phyloP scores from a whole-genome alignment of 192 early-diverging fungal species.

The Polychytrium aggregatum region DNA sequence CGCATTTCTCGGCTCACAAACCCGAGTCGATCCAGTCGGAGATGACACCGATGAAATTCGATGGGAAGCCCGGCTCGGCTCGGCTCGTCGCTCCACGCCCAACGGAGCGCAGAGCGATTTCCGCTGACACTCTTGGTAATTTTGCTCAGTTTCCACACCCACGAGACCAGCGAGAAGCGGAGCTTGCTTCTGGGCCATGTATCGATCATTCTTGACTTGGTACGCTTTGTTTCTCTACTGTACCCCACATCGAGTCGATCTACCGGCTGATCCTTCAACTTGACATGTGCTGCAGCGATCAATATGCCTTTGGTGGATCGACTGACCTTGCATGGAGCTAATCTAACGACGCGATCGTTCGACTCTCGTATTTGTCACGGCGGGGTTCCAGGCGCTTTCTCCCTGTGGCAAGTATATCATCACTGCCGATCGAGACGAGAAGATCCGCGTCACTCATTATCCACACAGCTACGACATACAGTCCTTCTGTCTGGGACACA shows the following conservation, averaged over 20 bases:
- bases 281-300: too few species aligned
- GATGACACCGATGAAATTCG: too few species aligned
- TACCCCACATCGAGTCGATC: too few species aligned
- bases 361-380: neutral
- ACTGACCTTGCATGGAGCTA: neutral
- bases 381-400: slow-evolving; percentile 37
- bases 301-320: neutral
- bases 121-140: too few species aligned
- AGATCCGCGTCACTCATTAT: slow-evolving; percentile 86
- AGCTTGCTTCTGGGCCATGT: slow-evolving; percentile 76
- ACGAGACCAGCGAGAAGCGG: slow-evolving; percentile 21
- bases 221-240: slow-evolving; percentile 13
- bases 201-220: slow-evolving; percentile 84
- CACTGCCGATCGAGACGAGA: slow-evolving; percentile 95
- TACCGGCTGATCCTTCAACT: too few species aligned
- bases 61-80: too few species aligned
- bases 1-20: neutral
- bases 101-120: too few species aligned
- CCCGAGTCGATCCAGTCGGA: too few species aligned
- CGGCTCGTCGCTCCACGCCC: too few species aligned
- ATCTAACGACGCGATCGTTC: neutral
- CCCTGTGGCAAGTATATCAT: slow-evolving; percentile 57
- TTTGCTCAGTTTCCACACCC: slow-evolving; percentile 7
- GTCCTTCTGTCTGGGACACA: slow-evolving; percentile 84
- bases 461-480: slow-evolving; percentile 86